A percentile compares a stretch with the other conserved stretches of the same genome.
Evolutionary conservation across 768 basidiomycete genomes (phyloP).

Genomic region (Naganishia vishniacii): DNA sequence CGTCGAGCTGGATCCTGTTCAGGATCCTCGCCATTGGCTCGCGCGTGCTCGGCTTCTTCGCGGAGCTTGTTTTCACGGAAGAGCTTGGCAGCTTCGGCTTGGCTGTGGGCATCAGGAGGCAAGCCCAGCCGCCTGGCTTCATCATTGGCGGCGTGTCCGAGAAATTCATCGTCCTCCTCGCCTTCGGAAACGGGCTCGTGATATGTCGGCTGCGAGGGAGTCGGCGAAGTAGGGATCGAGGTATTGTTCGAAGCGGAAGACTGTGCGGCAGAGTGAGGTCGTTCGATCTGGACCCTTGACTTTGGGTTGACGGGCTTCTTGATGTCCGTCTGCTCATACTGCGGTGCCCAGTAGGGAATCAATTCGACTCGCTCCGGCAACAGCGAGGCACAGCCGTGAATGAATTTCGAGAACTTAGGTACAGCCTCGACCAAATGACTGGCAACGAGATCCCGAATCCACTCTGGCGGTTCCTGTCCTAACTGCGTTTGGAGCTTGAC

Average conservation of each 20-base stretch:
- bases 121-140: constrained; percentile 77
- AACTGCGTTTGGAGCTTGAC: constrained; percentile 95
- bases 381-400: constrained; percentile 90
- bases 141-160: constrained; percentile 63
- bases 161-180: constrained; percentile 72
- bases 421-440: constrained; percentile 95
- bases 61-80: constrained; percentile 70
- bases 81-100: constrained; percentile 77
- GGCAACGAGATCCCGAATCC: constrained; percentile 93
- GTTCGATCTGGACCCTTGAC: constrained; percentile 55
- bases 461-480: constrained; percentile 89
- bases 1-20: constrained; percentile 9
- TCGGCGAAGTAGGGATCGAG: constrained; percentile 51
- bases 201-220: constrained; percentile 53
- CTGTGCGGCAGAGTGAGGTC: constrained; percentile 54
- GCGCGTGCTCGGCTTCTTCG: constrained; percentile 51
- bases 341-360: constrained; percentile 96
- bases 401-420: constrained; percentile 93
- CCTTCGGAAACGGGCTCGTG: constrained; percentile 91
- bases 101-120: constrained; percentile 54
- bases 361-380: constrained; percentile 88
- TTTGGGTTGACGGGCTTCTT: constrained; percentile 83
- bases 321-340: constrained; percentile 89
- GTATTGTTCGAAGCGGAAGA: constrained; percentile 45
- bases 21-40: constrained; percentile 24